phyloP scores from a whole-genome alignment of 345 rosid genomes.

The Eucalyptus globulus region DNA sequence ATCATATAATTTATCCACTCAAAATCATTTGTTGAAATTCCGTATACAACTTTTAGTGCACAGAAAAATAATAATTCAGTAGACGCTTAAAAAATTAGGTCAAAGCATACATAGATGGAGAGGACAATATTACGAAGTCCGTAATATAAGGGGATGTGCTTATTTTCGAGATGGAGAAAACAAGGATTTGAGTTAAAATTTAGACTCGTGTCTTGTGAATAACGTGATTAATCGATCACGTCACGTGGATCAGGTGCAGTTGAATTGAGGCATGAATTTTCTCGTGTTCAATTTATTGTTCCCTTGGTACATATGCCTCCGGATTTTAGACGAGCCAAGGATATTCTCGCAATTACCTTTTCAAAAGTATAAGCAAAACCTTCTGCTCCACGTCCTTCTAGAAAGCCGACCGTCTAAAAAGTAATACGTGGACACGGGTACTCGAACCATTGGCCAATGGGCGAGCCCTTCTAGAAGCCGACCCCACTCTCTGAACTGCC shows the following conservation, averaged over 20 bases:
- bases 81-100: rapidly evolving
- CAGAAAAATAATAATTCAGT: not conserved
- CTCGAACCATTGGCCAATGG: not conserved
- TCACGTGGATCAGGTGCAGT: not conserved
- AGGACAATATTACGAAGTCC: rapidly evolving
- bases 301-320: not conserved
- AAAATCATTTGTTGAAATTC: not conserved
- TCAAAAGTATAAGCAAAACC: not conserved
- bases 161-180: too few relatives aligned
- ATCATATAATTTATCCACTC: rapidly evolving
- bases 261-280: not conserved
- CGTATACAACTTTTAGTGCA: rapidly evolving
- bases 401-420: not conserved
- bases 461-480: not conserved
- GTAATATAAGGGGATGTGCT: rapidly evolving
- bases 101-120: rapidly evolving
- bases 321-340: not conserved
- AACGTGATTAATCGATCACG: not conserved
- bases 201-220: not conserved
- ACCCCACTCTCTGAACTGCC: not conserved
- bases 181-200: not conserved
- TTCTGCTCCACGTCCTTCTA: not conserved
- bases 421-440: not conserved
- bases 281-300: not conserved
- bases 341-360: not conserved